Conservation (phyloP, 495 filamentous ascomycete genomes). For the Xylaria cubensis region DNA sequence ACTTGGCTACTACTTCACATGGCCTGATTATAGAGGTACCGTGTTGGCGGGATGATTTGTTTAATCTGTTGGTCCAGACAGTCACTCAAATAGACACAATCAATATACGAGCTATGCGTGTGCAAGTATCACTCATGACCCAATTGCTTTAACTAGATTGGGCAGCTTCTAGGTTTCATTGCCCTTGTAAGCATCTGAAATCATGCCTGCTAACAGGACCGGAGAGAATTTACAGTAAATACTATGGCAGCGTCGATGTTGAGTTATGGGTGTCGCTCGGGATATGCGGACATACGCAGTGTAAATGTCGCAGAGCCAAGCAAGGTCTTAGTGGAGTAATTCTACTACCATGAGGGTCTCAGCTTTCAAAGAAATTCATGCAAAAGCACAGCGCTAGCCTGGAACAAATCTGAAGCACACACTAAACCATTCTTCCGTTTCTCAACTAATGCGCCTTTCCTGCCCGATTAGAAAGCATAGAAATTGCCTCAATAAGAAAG, state of each 20-base stretch:
- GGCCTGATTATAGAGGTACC: conserved; percentile 10
- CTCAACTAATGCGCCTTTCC: not conserved
- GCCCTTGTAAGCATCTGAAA: conserved; percentile 16
- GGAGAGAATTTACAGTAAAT: not conserved
- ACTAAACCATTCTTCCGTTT: not conserved
- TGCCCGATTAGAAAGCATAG: not conserved
- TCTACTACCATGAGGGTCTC: conserved; percentile 10
- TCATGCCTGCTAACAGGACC: not conserved
- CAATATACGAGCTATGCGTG: conserved; percentile 21
- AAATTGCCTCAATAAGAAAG: conserved; percentile 28
- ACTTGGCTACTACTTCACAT: conserved; percentile 6
- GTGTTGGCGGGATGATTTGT: not conserved
- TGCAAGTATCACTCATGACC: conserved; percentile 10
- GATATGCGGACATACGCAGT: conserved; percentile 9
- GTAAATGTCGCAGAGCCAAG: conserved; percentile 23
- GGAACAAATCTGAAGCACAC: conserved; percentile 20
- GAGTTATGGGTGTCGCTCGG: conserved; percentile 12
- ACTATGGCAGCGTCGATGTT: not conserved
- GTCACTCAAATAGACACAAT: conserved; percentile 10
- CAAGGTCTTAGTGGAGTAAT: conserved; percentile 2
- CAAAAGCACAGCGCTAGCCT: conserved; percentile 7
- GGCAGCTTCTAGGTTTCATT: not conserved
- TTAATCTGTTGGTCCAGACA: not conserved
- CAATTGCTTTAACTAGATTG: conserved; percentile 9
- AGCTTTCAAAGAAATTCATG: not conserved